A percentile compares a stretch with the other conserved stretches of the same genome.
These are phyloP conservation scores for Ploettnerulaceae sp. DNA, from an alignment of 2,329 filamentous ascomycete genomes.

Conservation along the genomic window DNA sequence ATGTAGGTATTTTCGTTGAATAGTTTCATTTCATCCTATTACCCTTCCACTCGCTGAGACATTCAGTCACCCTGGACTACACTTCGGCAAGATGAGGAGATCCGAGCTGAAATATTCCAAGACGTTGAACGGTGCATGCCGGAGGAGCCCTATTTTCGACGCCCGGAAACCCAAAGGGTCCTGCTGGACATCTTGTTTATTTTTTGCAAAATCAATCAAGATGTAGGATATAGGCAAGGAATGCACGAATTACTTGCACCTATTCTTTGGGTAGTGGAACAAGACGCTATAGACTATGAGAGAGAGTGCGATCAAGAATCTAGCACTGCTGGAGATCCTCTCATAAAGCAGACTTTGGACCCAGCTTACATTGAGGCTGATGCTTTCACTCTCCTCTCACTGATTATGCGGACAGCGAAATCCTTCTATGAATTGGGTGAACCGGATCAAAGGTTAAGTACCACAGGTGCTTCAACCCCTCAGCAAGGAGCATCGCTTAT, in stretches of 20 bases:
- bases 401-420: conserved; percentile 83
- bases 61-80: conserved; percentile 84
- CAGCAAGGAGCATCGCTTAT: conserved; percentile 58
- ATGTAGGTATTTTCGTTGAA: conserved; percentile 37
- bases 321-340: conserved; percentile 15
- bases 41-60: conserved; percentile 36
- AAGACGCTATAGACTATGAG: conserved; percentile 64
- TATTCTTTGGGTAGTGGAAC: conserved; percentile 76
- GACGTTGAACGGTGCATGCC: conserved; percentile 89
- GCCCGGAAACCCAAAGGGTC: conserved; percentile 70
- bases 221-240: conserved; percentile 87
- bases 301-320: conserved; percentile 34
- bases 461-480: conserved; percentile 13
- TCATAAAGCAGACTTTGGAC: conserved; percentile 63
- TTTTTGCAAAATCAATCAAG: conserved; percentile 87
- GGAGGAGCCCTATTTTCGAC: conserved; percentile 85
- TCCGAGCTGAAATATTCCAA: conserved; percentile 85
- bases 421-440: conserved; percentile 69
- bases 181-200: conserved; percentile 89
- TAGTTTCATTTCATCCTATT: conserved; percentile 11
- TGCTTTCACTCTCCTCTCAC: conserved; percentile 77
- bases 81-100: conserved; percentile 76
- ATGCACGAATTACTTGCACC: conserved; percentile 97
- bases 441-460: conserved; percentile 39
- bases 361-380: conserved; percentile 79